Conservation (phyloP, 805 yeast genomes). For the Clavispora asparagi region DNA sequence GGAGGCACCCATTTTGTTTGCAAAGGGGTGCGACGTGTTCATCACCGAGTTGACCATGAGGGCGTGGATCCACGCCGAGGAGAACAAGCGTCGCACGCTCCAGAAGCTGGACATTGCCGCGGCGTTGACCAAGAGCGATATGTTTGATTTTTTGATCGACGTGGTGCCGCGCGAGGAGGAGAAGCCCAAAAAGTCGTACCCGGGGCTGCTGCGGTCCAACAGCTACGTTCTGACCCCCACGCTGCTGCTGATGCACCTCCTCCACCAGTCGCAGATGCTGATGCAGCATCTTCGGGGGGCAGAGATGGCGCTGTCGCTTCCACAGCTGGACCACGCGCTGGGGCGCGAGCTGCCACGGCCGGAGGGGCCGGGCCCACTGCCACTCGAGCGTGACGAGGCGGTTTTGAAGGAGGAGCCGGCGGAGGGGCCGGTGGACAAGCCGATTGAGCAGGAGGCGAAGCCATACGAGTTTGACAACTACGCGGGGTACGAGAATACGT, state of each 20-base stretch:
- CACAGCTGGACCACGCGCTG: not conserved
- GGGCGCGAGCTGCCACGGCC: not conserved
- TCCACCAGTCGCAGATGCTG: slow-evolving; percentile 11
- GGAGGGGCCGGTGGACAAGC: not conserved
- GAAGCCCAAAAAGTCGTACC: slow-evolving; percentile 41
- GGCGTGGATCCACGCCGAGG: slow-evolving; percentile 99
- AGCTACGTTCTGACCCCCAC: slow-evolving; percentile 11
- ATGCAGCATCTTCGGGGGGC: not conserved
- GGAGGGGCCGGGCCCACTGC: slow-evolving; percentile 1
- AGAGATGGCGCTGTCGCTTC: not conserved
- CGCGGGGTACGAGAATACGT: slow-evolving; percentile 9
- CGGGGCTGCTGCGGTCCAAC: slow-evolving; percentile 17
- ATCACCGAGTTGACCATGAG: slow-evolving; percentile 97
- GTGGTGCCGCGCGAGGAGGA: slow-evolving; percentile 90
- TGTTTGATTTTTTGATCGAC: slow-evolving; percentile 96
- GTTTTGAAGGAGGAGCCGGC: not conserved
- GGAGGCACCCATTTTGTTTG: slow-evolving; percentile 95
- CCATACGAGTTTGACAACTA: slow-evolving; percentile 7
- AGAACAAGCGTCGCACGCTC: slow-evolving; percentile 86
- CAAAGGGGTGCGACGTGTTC: slow-evolving; percentile 96
- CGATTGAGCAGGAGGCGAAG: slow-evolving; percentile 1
- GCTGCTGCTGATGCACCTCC: slow-evolving; percentile 8
- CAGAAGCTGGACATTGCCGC: slow-evolving; percentile 95
- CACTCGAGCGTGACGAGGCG: slow-evolving; percentile 3
- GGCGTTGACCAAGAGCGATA: slow-evolving; percentile 88